Conservation (phyloP, 2,329 filamentous ascomycete genomes). For the Neopestalotiopsis rosae region DNA sequence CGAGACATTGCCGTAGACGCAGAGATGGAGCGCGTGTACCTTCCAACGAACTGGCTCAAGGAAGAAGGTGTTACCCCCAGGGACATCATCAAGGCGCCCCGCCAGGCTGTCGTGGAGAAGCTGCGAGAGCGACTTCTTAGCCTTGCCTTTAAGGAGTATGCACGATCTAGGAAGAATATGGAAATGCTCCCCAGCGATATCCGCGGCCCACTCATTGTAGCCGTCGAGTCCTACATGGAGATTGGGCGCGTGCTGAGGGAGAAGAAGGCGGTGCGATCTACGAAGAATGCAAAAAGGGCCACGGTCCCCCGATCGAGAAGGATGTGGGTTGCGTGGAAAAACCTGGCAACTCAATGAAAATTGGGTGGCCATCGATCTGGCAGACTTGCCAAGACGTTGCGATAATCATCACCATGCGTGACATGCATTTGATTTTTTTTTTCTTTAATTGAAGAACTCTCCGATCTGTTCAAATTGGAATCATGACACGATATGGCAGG, state of each 20-base stretch:
- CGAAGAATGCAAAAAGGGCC: constrained; percentile 30
- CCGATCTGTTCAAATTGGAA: neutral
- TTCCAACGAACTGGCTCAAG: constrained; percentile 68
- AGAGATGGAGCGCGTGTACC: constrained; percentile 68
- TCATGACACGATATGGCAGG: neutral
- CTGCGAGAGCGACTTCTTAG: constrained; percentile 61
- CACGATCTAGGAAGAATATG: constrained; percentile 59
- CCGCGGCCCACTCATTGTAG: constrained; percentile 68
- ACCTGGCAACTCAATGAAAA: constrained; percentile 22
- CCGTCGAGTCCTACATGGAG: constrained; percentile 78
- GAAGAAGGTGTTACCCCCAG: constrained; percentile 59
- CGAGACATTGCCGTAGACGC: constrained; percentile 75
- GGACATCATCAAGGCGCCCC: constrained; percentile 58
- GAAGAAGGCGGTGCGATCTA: constrained; percentile 26
- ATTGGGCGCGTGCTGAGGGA: constrained; percentile 68
- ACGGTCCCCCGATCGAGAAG: constrained; percentile 36
- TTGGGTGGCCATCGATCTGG: neutral
- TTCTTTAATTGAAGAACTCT: neutral
- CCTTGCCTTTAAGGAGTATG: constrained; percentile 66
- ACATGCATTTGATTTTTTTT: neutral
- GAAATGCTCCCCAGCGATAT: constrained; percentile 64
- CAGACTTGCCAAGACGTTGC: neutral
- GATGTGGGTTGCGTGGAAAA: constrained; percentile 39
- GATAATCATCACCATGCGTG: neutral
- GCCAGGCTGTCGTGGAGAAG: constrained; percentile 49